Evolutionary conservation across 2,329 filamentous ascomycete species (phyloP).

Genomic region (Chaetomium globosum): DNA sequence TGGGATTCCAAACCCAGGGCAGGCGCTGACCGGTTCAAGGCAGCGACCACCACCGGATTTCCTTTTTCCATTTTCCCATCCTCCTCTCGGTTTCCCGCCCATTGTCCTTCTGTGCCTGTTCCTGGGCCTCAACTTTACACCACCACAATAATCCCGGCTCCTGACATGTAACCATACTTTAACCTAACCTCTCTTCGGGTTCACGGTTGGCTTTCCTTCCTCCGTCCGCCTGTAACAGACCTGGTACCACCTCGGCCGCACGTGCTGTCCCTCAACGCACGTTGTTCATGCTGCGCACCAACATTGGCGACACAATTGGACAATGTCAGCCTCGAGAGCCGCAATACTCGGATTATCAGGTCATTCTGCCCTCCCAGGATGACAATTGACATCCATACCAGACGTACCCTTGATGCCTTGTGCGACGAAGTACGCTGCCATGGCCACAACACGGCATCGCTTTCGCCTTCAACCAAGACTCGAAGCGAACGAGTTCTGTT

Average conservation of each 20-base stretch:
- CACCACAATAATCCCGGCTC: neutral
- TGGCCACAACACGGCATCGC: conserved; percentile 16
- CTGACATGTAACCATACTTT: neutral
- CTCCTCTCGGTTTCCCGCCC: neutral
- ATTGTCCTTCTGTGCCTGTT: neutral
- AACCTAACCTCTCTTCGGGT: neutral
- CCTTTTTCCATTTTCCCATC: neutral
- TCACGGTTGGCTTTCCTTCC: neutral
- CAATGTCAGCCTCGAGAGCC: neutral
- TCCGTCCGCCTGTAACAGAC: neutral
- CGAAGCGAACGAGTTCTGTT: conserved; percentile 17
- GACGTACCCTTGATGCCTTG: neutral
- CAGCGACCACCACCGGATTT: neutral
- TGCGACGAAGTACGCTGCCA: conserved; percentile 10
- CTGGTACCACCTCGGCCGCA: neutral
- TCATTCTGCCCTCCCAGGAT: neutral
- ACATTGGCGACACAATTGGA: neutral
- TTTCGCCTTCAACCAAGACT: conserved; percentile 5
- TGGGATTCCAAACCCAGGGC: no score
- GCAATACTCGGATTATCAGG: neutral
- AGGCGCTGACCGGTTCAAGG: neutral
- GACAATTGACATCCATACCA: neutral
- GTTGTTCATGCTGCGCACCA: neutral
- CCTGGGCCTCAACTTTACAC: neutral
- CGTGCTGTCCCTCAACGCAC: neutral